Percentiles rank a stretch among this genome's conserved stretches.
Conservation (phyloP, 495 filamentous ascomycete genomes). For the Sporormia fimetaria region DNA sequence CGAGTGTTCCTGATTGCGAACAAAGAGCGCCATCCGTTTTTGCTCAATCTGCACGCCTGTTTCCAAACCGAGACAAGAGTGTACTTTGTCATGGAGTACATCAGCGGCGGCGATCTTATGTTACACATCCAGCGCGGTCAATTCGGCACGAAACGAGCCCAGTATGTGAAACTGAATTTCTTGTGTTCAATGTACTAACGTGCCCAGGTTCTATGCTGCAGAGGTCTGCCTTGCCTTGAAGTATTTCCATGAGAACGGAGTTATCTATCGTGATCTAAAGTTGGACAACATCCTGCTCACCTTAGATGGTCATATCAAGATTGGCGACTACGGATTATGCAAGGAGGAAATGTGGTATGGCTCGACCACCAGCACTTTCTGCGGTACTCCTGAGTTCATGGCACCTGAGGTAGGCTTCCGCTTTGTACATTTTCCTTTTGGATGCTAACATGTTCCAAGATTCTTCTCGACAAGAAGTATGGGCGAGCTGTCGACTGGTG, state of each 20-base stretch:
- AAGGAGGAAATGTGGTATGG: slow-evolving; percentile 99
- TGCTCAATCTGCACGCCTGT: slow-evolving; percentile 91
- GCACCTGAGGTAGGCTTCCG: slow-evolving; percentile 67
- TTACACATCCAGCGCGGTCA: slow-evolving; percentile 94
- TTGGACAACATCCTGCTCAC: slow-evolving; percentile 97
- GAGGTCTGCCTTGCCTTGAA: slow-evolving; percentile 96
- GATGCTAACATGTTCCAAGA: slow-evolving; percentile 43
- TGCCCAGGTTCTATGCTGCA: slow-evolving; percentile 83
- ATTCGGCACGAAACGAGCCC: slow-evolving; percentile 89
- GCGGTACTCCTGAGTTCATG: slow-evolving; percentile 99
- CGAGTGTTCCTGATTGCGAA: slow-evolving; percentile 94
- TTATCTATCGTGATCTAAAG: slow-evolving; percentile 98
- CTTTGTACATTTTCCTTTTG: not conserved
- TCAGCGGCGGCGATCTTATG: slow-evolving; percentile 98
- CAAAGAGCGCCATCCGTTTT: slow-evolving; percentile 93
- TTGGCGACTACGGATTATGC: slow-evolving; percentile 96
- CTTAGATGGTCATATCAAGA: slow-evolving; percentile 95
- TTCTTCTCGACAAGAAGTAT: slow-evolving; percentile 96
- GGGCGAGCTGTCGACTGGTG: slow-evolving; percentile 99
- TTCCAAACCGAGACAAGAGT: slow-evolving; percentile 98
- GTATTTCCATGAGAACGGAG: slow-evolving; percentile 98
- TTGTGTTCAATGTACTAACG: not conserved
- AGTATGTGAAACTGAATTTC: slow-evolving; percentile 48
- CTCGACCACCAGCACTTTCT: slow-evolving; percentile 93
- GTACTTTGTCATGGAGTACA: slow-evolving; percentile 99